These are phyloP conservation scores for Wickerhamomyces alni DNA, from an alignment of 805 yeast genomes.

Conservation along the genomic window DNA sequence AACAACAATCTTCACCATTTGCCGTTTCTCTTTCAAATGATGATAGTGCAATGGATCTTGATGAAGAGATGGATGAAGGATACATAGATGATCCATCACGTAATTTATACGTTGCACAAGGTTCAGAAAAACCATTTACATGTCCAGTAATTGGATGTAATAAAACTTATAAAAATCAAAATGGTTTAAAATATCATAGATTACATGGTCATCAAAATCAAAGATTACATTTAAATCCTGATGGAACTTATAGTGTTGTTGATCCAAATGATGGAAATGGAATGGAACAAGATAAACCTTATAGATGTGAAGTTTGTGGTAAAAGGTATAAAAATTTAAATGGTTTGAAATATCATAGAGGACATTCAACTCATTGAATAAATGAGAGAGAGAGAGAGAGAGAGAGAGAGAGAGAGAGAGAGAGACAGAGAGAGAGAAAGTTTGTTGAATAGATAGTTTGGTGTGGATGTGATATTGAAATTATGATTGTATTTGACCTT, in stretches of 20 bases:
- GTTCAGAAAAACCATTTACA: conserved; percentile 90
- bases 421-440: background rate
- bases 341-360: conserved; percentile 95
- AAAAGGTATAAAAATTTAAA: conserved; percentile 93
- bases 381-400: background rate
- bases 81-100: conserved; percentile 97
- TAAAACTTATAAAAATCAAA: conserved; percentile 94
- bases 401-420: background rate
- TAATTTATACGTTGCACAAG: conserved; percentile 87
- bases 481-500: too few species aligned
- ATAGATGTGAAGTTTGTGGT: conserved; percentile 97
- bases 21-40: conserved; percentile 28
- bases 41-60: conserved; percentile 27
- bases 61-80: conserved; percentile 60
- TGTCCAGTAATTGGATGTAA: conserved; percentile 99
- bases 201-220: conserved; percentile 97
- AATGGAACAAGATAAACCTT: conserved; percentile 96
- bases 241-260: conserved; percentile 86
- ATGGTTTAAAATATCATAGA: conserved; percentile 93
- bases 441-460: background rate
- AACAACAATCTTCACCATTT: conserved; percentile 17
- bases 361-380: conserved; percentile 86
- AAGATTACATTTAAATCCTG: conserved; percentile 81
- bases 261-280: conserved; percentile 96
- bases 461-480: too few species aligned